phyloP scores from a whole-genome alignment of 208 protist species.

The Trypanosoma theileri region DNA sequence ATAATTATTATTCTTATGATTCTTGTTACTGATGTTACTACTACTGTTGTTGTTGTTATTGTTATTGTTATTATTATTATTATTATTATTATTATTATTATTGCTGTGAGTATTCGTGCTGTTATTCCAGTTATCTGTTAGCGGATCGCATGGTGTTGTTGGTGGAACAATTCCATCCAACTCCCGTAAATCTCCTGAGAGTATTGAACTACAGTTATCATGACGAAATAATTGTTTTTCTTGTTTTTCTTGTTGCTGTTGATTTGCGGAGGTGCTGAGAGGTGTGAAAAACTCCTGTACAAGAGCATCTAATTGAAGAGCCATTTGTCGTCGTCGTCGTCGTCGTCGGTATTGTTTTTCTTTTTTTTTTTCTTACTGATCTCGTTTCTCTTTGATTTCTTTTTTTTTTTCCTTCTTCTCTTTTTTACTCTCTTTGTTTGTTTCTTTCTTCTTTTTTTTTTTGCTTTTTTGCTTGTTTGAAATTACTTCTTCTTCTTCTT shows the following conservation, averaged over 20 bases:
- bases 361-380: background rate
- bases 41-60: too few relatives aligned
- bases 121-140: too few relatives aligned
- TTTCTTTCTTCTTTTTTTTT: slow-evolving; percentile 1
- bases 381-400: background rate
- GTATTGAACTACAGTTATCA: too few relatives aligned
- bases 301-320: slow-evolving; percentile 23
- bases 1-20: background rate
- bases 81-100: too few relatives aligned
- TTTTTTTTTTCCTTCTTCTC: background rate
- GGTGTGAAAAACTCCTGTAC: slow-evolving; percentile 22
- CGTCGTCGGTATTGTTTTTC: background rate
- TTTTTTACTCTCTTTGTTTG: background rate
- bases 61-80: too few relatives aligned
- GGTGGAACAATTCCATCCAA: too few relatives aligned
- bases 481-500: background rate
- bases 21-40: background rate
- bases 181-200: too few relatives aligned
- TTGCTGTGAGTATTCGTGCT: too few relatives aligned
- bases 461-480: background rate
- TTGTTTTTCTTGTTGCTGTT: background rate
- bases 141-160: too few relatives aligned
- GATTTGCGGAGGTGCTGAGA: background rate
- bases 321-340: slow-evolving; percentile 1
- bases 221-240: background rate